Percentiles rank a stretch among this genome's conserved stretches.
Conservation (phyloP, 2,329 filamentous ascomycete species). For the Colletotrichum tabaci region DNA sequence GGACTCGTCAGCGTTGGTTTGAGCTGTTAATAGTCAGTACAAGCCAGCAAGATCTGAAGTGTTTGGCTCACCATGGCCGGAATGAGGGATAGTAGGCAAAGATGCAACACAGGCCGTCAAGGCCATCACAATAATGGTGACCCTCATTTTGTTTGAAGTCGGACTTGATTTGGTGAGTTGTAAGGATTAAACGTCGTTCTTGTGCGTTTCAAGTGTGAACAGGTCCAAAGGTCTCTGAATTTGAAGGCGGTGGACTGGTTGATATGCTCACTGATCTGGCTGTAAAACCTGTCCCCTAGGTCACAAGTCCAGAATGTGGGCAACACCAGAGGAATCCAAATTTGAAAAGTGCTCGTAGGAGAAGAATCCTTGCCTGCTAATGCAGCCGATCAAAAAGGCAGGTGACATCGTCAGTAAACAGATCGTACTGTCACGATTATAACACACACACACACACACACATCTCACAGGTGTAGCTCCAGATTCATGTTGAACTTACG, state of each 20-base stretch:
- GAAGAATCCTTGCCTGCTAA: slow-evolving; percentile 12
- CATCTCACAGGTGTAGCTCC: neutral
- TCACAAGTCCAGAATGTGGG: neutral
- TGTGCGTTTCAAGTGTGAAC: too few relatives aligned
- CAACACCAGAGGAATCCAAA: neutral
- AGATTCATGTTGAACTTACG: neutral
- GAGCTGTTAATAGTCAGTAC: neutral
- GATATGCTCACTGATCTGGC: neutral
- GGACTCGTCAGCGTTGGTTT: slow-evolving; percentile 32
- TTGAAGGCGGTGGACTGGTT: too few relatives aligned
- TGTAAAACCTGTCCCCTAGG: neutral
- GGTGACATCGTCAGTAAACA: slow-evolving; percentile 10
- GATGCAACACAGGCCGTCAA: slow-evolving; percentile 22
- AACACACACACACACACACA: neutral
- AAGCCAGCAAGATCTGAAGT: neutral
- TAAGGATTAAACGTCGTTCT: too few relatives aligned
- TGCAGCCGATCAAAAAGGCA: slow-evolving; percentile 27
- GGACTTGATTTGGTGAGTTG: too few relatives aligned
- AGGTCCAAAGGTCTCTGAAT: too few relatives aligned
- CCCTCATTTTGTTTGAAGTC: slow-evolving; percentile 19
- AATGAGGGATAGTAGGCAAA: slow-evolving; percentile 15
- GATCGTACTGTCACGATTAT: neutral
- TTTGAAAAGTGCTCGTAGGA: slow-evolving; percentile 3
- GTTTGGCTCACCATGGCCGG: slow-evolving; percentile 17
- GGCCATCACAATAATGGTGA: slow-evolving; percentile 18